Base-by-base conservation (phyloP, 352 stramenopile species). In the Phytopythium montanum region DNA sequence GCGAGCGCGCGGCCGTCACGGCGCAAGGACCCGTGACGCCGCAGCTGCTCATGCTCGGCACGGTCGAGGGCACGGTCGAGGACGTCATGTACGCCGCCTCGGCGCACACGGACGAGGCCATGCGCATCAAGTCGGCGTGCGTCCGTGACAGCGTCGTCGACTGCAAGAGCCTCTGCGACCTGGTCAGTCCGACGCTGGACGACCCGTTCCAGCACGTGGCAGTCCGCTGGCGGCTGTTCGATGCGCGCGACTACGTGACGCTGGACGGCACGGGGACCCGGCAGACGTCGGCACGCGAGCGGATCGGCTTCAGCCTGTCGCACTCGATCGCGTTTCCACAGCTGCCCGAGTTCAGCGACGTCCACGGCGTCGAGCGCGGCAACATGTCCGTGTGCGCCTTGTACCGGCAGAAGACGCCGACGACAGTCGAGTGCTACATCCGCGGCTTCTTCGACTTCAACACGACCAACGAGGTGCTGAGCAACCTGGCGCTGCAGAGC, bases 171-270 rank as follows among this genome's bases (percentile, higher is more conserved):
- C 64, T 90, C 14, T 70, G 68, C 36, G 69, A 74, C 5, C 68
- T 87, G 39, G 65, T 86, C 13, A 59, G 60, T 5, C 75, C 80
- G 19, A 87, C 69, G 46, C 59, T 66, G 13, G 73, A 85, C 38
- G 68, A 85, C 57, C 80, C 80, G 29, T 90, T 87, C 51, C 73
- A 70, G 28, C 60, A 66, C 16, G 60, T 79, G n/a, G 61, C 60
- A 3, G 56, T 76, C 33, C 79, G 76, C 54, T 79, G 73, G 70
- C 59, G 67, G 16, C 56, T 77, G 8, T 79, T 77, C 26, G 61
- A 59, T 54, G 3, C 36, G 31, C 61, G 51, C 10, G 70, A 78
- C 46, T 68, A 61, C 26, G 23, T 78, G 25, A 72, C 70, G 36
- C 33, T 78, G 19, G 62, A 77, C 45, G 68, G 65, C 65, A 73